These are phyloP conservation scores for Candida boleticola DNA, from an alignment of 805 yeast genomes.

Conservation along the genomic window DNA sequence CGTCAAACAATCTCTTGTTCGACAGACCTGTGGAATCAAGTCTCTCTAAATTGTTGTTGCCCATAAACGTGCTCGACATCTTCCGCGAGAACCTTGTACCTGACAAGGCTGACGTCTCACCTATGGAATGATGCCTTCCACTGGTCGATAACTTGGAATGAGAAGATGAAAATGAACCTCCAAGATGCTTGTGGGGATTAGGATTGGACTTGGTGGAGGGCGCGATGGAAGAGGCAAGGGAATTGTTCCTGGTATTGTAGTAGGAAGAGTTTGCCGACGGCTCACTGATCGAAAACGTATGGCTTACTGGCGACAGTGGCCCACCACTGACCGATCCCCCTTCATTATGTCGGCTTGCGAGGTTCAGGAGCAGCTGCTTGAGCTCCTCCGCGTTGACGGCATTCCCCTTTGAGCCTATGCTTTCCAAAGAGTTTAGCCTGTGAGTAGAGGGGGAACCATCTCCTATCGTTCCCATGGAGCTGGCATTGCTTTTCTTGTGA, in stretches of 20 bases:
- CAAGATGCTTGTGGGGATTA: background rate
- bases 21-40: too few relatives aligned
- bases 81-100: constrained; percentile 1
- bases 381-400: constrained; percentile 2
- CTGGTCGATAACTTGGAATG: background rate
- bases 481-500: background rate
- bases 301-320: too few relatives aligned
- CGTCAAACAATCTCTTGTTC: too few relatives aligned
- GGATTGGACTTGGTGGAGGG: too few relatives aligned
- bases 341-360: too few relatives aligned
- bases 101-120: background rate
- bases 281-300: too few relatives aligned
- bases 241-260: background rate
- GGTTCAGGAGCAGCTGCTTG: constrained; percentile 1
- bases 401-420: background rate
- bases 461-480: background rate
- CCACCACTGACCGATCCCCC: too few relatives aligned
- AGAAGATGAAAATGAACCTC: background rate
- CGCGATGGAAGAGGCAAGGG: background rate
- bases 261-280: background rate
- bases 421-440: too few relatives aligned
- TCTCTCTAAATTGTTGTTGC: too few relatives aligned
- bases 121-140: background rate
- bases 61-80: background rate
- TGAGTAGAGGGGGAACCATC: background rate